Percentiles rank a stretch among this genome's conserved stretches.
Conservation (phyloP, 2,329 filamentous ascomycete species). For the Penicillium crustosum region DNA sequence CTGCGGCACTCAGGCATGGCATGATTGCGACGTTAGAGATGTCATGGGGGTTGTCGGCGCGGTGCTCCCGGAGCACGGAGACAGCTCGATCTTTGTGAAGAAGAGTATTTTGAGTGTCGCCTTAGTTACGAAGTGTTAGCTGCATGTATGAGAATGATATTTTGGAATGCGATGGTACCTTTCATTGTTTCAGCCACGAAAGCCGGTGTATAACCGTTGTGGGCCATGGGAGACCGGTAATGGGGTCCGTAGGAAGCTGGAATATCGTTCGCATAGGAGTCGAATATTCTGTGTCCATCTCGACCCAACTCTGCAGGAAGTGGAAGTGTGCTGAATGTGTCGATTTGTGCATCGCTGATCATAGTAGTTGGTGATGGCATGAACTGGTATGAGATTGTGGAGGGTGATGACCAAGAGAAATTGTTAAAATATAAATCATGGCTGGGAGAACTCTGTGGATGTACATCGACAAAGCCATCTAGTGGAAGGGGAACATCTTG, state of each 20-base stretch:
- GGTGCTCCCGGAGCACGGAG: slow-evolving; percentile 37
- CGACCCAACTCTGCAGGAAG: slow-evolving; percentile 35
- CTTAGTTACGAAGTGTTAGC: slow-evolving; percentile 38
- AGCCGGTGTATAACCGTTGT: slow-evolving; percentile 42
- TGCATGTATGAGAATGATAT: slow-evolving; percentile 41
- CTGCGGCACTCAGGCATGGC: slow-evolving; percentile 41
- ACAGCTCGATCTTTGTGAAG: slow-evolving; percentile 35
- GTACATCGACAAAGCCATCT: not conserved
- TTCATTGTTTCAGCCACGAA: slow-evolving; percentile 46
- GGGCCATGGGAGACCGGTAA: slow-evolving; percentile 33
- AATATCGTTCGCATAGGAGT: slow-evolving; percentile 45
- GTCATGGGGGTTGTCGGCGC: slow-evolving; percentile 32
- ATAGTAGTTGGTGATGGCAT: slow-evolving; percentile 32
- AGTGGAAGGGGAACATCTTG: not conserved
- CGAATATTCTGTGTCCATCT: slow-evolving; percentile 37
- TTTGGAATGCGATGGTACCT: slow-evolving; percentile 39
- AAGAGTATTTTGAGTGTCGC: slow-evolving; percentile 33
- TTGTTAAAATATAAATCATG: slow-evolving; percentile 13
- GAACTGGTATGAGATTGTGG: slow-evolving; percentile 19
- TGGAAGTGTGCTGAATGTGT: slow-evolving; percentile 41
- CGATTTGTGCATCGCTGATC: slow-evolving; percentile 39
- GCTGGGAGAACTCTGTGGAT: slow-evolving; percentile 9
- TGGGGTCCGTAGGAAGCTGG: slow-evolving; percentile 42
- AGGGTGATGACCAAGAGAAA: slow-evolving; percentile 15
- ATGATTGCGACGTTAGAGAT: slow-evolving; percentile 42